Evolutionary conservation across 2,329 filamentous ascomycete genomes (phyloP), one percentile per base, ranked within the genome.

Genomic region (Thermothelomyces thermophilus): DNA sequence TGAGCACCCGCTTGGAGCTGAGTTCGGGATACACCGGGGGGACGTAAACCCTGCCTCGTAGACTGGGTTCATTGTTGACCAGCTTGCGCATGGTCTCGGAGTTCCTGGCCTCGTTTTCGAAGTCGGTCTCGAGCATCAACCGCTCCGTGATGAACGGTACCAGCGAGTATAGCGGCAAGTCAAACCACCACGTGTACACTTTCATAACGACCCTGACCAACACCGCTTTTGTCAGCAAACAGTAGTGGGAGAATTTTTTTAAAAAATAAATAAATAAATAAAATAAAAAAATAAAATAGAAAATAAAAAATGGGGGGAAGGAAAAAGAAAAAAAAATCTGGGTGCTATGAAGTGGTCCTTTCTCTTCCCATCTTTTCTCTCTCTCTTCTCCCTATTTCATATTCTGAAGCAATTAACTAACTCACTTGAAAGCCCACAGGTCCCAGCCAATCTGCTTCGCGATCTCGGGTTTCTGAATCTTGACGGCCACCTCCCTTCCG

Each of bases 401-500:
- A n/a, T n/a, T n/a, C n/a, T n/a, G n/a, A n/a, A n/a, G n/a, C n/a
- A n/a, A n/a, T n/a, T n/a, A n/a, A n/a, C n/a, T n/a, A n/a, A 66
- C 77, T 69, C 68, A 86, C 78, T 90, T 90, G 74, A 96, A 96
- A 2, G 90, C 85, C 90, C 90, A 96, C 46, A 98, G 67, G 73
- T 98, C 93, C 90, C 90, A 95, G 4, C 83, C 82, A 33, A 96
- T 87, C 70, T 97, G 93, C 63, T 85, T 83, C 17, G 80, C 83
- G 64, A 98, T 97, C 73, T 96, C 91, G 44, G 84, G 80, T 72
- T 97, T 98, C 73, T 98, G 93, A 4, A 98, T 84, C 73, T 98
- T 98, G 64, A 98, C 80, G 2, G 93, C 93, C 19, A 97, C 87
- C 72, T 96, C 90, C 41, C 89, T 77, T 0, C 93, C 93, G 69